Evolutionary conservation across 805 yeast species (phyloP).

Genomic region (Alloascoidea hylecoeti): DNA sequence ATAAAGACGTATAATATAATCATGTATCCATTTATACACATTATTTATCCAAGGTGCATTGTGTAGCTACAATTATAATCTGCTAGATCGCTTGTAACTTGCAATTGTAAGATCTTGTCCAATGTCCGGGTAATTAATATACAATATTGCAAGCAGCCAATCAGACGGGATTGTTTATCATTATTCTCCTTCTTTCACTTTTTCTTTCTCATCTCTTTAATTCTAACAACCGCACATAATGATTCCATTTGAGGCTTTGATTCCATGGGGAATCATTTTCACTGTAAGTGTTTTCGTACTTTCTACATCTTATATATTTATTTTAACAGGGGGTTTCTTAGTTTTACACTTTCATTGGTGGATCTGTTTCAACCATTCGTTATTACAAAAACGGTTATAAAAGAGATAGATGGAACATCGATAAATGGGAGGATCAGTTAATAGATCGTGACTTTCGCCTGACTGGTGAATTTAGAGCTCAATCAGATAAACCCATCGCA

Average conservation of each 20-base stretch:
- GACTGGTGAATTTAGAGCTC: constrained; percentile 65
- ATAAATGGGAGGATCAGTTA: constrained; percentile 37
- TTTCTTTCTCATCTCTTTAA: too few relatives aligned
- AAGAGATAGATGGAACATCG: constrained; percentile 37
- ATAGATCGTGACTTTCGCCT: constrained; percentile 66
- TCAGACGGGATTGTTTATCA: too few relatives aligned
- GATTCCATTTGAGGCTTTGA: constrained; percentile 59
- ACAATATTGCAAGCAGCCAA: too few relatives aligned
- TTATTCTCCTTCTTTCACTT: too few relatives aligned
- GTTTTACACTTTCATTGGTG: constrained; percentile 41
- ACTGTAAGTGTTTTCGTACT: constrained; percentile 25
- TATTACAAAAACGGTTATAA: constrained; percentile 31
- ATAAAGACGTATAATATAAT: not conserved
- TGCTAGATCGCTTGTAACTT: too few relatives aligned
- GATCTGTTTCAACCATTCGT: constrained; percentile 27
- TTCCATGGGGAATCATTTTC: constrained; percentile 47
- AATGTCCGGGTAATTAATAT: too few relatives aligned
- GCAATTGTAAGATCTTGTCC: too few relatives aligned
- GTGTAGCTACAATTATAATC: too few relatives aligned
- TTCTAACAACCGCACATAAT: too few relatives aligned
- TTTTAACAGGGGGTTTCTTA: constrained; percentile 7
- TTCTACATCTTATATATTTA: not conserved
- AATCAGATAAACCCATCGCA: constrained; percentile 49
- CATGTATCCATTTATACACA: too few relatives aligned
- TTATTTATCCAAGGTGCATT: too few relatives aligned